Evolutionary conservation across 441 rosid genomes (phyloP).

Genomic region (Corymbia citriodora): DNA sequence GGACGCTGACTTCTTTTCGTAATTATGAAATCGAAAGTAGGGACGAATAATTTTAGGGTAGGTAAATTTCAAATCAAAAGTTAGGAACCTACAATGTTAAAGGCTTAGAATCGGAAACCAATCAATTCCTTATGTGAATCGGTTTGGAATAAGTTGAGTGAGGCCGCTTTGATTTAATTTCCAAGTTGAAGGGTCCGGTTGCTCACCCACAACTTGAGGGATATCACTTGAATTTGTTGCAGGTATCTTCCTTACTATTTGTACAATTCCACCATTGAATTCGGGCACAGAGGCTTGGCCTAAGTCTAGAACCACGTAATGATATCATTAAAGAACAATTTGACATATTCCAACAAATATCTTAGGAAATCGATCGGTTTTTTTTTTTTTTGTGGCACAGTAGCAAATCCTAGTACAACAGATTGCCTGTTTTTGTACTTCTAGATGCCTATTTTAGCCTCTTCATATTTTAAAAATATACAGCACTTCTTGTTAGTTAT

Average conservation of each 20-base stretch:
- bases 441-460: background rate
- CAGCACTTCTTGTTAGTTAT: background rate
- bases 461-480: background rate
- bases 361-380: background rate
- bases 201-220: background rate
- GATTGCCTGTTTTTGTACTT: background rate
- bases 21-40: background rate
- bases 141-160: background rate
- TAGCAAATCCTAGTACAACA: background rate
- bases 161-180: background rate
- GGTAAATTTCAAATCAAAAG: background rate
- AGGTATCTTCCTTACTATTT: background rate
- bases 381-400: background rate
- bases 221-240: background rate
- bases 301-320: background rate
- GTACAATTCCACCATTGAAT: background rate
- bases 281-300: background rate
- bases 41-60: background rate
- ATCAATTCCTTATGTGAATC: accelerated
- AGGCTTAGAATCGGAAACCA: background rate
- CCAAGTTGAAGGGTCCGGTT: accelerated
- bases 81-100: background rate
- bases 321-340: background rate
- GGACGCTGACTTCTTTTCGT: background rate
- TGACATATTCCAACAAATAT: background rate